Percentiles rank a stretch among this genome's conserved stretches.
Conservation (phyloP, 441 rosid species). For the Gossypium gossypioides region DNA sequence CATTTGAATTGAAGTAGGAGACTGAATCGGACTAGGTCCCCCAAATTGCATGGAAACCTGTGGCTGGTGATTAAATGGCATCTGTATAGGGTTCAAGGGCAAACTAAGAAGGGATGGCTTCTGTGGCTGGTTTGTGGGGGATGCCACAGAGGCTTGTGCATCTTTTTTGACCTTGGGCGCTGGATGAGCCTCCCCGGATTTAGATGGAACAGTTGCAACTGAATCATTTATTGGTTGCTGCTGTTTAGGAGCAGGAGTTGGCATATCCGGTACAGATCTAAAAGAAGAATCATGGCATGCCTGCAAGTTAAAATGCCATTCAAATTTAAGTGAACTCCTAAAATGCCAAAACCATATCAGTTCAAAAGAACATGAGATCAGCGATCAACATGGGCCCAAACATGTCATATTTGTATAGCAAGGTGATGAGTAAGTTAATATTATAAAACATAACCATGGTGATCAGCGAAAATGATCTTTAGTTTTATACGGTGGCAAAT, state of each 20-base stretch:
- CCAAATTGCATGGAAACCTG: slow-evolving; percentile 63
- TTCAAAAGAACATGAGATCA: not conserved
- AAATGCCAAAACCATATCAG: slow-evolving; percentile 5
- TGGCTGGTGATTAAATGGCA: slow-evolving; percentile 60
- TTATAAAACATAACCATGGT: not conserved
- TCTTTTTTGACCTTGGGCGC: slow-evolving; percentile 47
- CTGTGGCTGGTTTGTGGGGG: slow-evolving; percentile 42
- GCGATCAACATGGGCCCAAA: not conserved
- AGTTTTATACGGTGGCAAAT: not conserved
- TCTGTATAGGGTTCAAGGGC: slow-evolving; percentile 58
- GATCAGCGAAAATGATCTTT: not conserved
- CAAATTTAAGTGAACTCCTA: slow-evolving; percentile 6
- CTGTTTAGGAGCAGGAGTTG: slow-evolving; percentile 51
- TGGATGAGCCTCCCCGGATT: slow-evolving; percentile 36
- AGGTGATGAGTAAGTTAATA: not conserved
- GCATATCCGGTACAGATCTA: slow-evolving; percentile 44
- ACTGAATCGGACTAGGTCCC: slow-evolving; percentile 64
- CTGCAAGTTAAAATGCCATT: slow-evolving; percentile 35
- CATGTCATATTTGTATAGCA: not conserved
- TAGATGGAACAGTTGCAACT: slow-evolving; percentile 34
- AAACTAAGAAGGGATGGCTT: slow-evolving; percentile 47
- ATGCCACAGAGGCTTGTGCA: slow-evolving; percentile 38
- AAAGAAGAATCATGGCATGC: slow-evolving; percentile 45
- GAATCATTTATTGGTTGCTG: slow-evolving; percentile 45
- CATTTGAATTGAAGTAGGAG: slow-evolving; percentile 66